Evolutionary conservation across 2,329 filamentous ascomycete species (phyloP).

Genomic region (Penicillium concentricum): DNA sequence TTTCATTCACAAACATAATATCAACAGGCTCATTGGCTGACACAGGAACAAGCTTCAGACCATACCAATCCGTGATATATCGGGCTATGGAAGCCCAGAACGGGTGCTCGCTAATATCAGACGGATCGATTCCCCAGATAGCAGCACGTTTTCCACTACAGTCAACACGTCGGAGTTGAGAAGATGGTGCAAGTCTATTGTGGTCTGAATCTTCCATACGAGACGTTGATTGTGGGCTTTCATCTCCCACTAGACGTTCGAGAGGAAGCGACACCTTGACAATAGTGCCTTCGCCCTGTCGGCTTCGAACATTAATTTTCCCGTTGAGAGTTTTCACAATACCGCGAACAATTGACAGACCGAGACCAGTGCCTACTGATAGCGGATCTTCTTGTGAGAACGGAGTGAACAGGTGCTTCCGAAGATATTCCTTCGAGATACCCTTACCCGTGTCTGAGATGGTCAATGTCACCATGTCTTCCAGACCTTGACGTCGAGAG

Average conservation of each 20-base stretch:
- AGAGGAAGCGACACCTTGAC: slow-evolving; percentile 2
- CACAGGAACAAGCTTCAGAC: slow-evolving; percentile 29
- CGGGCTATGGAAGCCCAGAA: slow-evolving; percentile 23
- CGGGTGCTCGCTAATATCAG: slow-evolving; percentile 2
- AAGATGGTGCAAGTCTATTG: not conserved
- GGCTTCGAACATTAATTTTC: slow-evolving; percentile 9
- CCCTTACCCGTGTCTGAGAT: slow-evolving; percentile 63
- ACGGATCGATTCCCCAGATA: slow-evolving; percentile 2
- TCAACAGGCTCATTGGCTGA: slow-evolving; percentile 8
- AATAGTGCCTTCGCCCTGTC: slow-evolving; percentile 8
- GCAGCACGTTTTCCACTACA: not conserved
- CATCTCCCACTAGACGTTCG: slow-evolving; percentile 1
- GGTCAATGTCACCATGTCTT: slow-evolving; percentile 31
- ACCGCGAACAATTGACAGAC: slow-evolving; percentile 58
- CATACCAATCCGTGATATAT: slow-evolving; percentile 36
- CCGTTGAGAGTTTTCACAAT: slow-evolving; percentile 8
- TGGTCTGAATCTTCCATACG: not conserved
- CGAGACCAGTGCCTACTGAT: slow-evolving; percentile 60
- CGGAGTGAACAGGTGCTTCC: slow-evolving; percentile 58
- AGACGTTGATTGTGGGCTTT: slow-evolving; percentile 4
- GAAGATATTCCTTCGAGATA: slow-evolving; percentile 59
- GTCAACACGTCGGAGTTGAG: not conserved
- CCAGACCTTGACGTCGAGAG: slow-evolving; percentile 11
- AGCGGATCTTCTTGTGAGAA: slow-evolving; percentile 62
- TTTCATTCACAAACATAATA: not conserved